Evolutionary conservation across 2,329 filamentous ascomycete species (phyloP).

Genomic region (Sclerotiophoma versabilis): DNA sequence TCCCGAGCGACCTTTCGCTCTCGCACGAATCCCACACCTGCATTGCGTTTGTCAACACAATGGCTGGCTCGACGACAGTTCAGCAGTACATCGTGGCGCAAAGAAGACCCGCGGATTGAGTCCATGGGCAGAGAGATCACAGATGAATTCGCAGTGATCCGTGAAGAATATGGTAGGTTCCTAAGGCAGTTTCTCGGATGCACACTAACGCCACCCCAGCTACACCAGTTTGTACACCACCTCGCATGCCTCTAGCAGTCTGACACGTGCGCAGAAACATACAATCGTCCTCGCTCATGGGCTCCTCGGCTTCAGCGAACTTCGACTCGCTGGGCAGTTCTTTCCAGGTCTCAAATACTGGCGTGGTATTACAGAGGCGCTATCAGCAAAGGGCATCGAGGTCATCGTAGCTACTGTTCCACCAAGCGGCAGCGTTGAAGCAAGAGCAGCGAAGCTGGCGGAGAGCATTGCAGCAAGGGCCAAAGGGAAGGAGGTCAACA

Average conservation of each 20-base stretch:
- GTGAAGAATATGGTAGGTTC: constrained; percentile 62
- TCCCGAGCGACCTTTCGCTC: constrained; percentile 39
- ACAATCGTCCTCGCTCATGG: constrained; percentile 70
- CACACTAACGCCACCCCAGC: constrained; percentile 36
- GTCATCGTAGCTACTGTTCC: constrained; percentile 69
- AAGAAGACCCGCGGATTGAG: constrained; percentile 58
- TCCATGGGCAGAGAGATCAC: constrained; percentile 61
- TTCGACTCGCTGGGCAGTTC: constrained; percentile 61
- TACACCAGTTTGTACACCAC: constrained; percentile 37
- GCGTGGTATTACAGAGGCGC: constrained; percentile 67
- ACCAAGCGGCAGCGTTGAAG: constrained; percentile 65
- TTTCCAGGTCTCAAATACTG: constrained; percentile 69
- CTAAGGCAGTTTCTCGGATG: background rate
- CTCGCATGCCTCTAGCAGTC: constrained; percentile 23
- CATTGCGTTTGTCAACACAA: background rate
- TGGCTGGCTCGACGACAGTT: constrained; percentile 25
- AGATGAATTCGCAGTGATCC: constrained; percentile 68
- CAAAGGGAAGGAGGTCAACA: constrained; percentile 66
- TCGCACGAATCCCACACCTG: background rate
- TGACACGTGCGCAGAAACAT: constrained; percentile 51
- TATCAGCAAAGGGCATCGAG: constrained; percentile 63
- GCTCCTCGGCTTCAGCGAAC: constrained; percentile 70
- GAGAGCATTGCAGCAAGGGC: constrained; percentile 62
- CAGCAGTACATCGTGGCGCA: constrained; percentile 30
- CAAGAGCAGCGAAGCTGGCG: constrained; percentile 61